Base-by-base conservation (phyloP, 257 asterid species). In the Linderniella brevidens region DNA sequence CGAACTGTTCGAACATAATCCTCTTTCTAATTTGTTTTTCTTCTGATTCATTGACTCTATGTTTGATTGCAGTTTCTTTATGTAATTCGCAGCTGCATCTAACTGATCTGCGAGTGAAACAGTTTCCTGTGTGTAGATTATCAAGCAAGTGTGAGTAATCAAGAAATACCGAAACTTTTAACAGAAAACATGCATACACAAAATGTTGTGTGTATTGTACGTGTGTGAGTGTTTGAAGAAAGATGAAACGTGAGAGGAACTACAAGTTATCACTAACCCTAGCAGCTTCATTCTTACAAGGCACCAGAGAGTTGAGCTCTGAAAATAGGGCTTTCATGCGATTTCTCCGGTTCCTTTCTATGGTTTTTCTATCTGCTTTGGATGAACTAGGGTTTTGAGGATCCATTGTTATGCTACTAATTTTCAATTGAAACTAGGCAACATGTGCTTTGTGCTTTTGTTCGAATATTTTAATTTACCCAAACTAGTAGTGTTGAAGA, bases 301-400 rank as follows among this genome's bases (percentile, higher is more conserved):
- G 83, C 15, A 85, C 52, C 9, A 86, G 80, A 45, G 78, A 70
- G 12, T 1, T 57, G 69, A 86, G 96, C 48, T 54, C 19, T 43
- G 71, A 47, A 52, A 58, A 65, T 37, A 86, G 88, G 56, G 58
- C 44, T 58, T 81, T 78, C 94, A 81, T 74, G 40, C 70, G 64
- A 67, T 64, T 61, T 61, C 96, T 77, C 49, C 94, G 48, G 37
- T 78, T 76, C 57, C 58, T 78, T 68, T 85, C 95, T 0, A 75
- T 42, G 17, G 80, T 84, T 39, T 80, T 84, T 63, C 85, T 73
- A 63, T 80, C 88, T 19, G 58, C 62, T 62, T 59, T 73, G 14
- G 68, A 52, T 35, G 68, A 62, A 62, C 68, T 60, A 61, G 72
- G 74, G 63, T 61, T 61, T 57, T 49, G 63, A 58, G 3, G 32